A percentile compares a stretch with the other conserved stretches of the same genome.
Conservation (phyloP, 805 yeast genomes). For the Candida sakaeoensis region DNA sequence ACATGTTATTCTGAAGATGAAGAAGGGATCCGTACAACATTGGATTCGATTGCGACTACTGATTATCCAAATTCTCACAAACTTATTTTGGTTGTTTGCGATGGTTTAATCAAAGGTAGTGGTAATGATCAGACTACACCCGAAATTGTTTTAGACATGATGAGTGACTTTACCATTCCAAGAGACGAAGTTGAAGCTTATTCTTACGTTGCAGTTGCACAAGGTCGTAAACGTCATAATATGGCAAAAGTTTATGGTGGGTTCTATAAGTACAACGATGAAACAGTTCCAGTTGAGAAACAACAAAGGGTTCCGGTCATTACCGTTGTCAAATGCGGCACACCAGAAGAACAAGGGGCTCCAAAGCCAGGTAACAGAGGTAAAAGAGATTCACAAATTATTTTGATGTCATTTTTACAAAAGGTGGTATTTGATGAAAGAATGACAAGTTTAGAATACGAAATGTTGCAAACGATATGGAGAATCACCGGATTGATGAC, state of each 20-base stretch:
- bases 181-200: slow-evolving; percentile 73
- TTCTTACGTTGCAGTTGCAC: slow-evolving; percentile 94
- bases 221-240: slow-evolving; percentile 91
- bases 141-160: slow-evolving; percentile 81
- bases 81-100: slow-evolving; percentile 80
- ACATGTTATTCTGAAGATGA: slow-evolving; percentile 96
- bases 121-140: slow-evolving; percentile 89
- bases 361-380: slow-evolving; percentile 88
- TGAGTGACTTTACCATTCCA: slow-evolving; percentile 66
- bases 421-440: slow-evolving; percentile 87
- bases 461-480: slow-evolving; percentile 72
- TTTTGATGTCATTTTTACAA: slow-evolving; percentile 86
- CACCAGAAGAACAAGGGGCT: slow-evolving; percentile 68
- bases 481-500: slow-evolving; percentile 82
- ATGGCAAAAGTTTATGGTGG: slow-evolving; percentile 98
- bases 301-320: slow-evolving; percentile 85
- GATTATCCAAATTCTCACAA: slow-evolving; percentile 96
- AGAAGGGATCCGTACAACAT: slow-evolving; percentile 77
- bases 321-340: slow-evolving; percentile 81
- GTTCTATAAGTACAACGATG: slow-evolving; percentile 79
- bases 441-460: slow-evolving; percentile 88
- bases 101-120: slow-evolving; percentile 91
- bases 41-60: slow-evolving; percentile 92
- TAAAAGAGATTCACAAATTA: slow-evolving; percentile 90
- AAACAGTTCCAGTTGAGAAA: slow-evolving; percentile 69